A percentile compares a stretch with the other conserved stretches of the same genome.
phyloP scores from a whole-genome alignment of 169 alveolate genomes.

The Eimeria brunetti region DNA sequence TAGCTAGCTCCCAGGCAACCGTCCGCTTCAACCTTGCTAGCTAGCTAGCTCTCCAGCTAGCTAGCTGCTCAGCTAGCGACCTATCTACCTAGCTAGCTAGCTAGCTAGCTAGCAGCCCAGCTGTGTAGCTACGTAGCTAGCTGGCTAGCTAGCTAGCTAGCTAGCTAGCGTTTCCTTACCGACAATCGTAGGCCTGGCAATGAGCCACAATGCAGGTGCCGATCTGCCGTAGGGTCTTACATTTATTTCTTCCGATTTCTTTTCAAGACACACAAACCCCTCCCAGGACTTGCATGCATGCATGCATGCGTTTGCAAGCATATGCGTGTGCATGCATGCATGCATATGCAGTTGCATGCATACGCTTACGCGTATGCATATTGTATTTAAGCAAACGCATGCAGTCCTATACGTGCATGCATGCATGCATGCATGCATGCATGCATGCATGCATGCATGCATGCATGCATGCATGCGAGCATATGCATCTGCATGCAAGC shows the following conservation, averaged over 20 bases:
- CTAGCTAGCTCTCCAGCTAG: not conserved
- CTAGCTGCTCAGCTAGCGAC: not conserved
- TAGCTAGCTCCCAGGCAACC: too few relatives aligned
- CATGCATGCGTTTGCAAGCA: too few relatives aligned
- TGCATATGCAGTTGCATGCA: too few relatives aligned
- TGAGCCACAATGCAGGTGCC: slow-evolving; percentile 5
- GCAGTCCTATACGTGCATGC: too few relatives aligned
- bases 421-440: too few relatives aligned
- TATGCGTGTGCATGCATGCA: not conserved
- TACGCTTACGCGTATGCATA: too few relatives aligned
- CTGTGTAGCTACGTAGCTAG: too few relatives aligned
- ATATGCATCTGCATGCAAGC: not conserved
- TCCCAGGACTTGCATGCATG: not conserved
- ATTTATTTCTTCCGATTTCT: not conserved
- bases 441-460: not conserved
- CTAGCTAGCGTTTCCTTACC: not conserved
- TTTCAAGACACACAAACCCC: not conserved
- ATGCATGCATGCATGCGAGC: not conserved
- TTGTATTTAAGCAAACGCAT: too few relatives aligned
- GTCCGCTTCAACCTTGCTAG: too few relatives aligned
- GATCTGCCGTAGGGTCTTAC: not conserved
- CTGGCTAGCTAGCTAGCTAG: not conserved
- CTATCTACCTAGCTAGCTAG: not conserved
- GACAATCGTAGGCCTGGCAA: slow-evolving; percentile 7
- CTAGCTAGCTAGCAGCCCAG: too few relatives aligned